Conservation (phyloP, 2,329 filamentous ascomycete genomes). For the Westerdykella aurantiaca region DNA sequence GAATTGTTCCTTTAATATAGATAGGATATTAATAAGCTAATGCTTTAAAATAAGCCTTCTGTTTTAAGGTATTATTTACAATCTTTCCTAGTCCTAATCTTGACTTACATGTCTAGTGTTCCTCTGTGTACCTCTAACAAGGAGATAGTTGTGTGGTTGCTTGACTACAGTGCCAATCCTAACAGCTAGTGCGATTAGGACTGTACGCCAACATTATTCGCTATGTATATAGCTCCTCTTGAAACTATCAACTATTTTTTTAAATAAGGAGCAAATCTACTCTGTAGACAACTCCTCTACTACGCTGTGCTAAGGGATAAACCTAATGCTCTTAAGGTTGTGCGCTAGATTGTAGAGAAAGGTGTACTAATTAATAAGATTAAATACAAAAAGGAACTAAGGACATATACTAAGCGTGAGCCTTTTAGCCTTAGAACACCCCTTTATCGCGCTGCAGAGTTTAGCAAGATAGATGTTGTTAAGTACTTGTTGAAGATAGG, state of each 20-base stretch:
- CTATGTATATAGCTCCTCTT: constrained; percentile 5
- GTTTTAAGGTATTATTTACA: neutral
- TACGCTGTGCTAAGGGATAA: constrained; percentile 5
- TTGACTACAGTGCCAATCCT: constrained; percentile 6
- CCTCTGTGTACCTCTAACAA: constrained; percentile 3
- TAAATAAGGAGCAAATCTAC: constrained; percentile 1
- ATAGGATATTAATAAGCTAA: neutral
- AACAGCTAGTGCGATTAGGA: constrained; percentile 6
- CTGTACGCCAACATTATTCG: constrained; percentile 3
- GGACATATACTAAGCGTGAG: constrained; percentile 2
- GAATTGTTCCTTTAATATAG: constrained; percentile 3
- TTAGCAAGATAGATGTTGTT: constrained; percentile 6
- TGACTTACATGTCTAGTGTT: constrained; percentile 1
- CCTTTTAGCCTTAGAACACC: constrained; percentile 7
- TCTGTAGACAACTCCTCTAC: constrained; percentile 8
- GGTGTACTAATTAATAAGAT: constrained; percentile 7
- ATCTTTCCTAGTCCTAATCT: neutral
- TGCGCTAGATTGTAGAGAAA: constrained; percentile 5
- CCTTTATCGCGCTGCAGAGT: constrained; percentile 8
- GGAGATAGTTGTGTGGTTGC: constrained; percentile 6
- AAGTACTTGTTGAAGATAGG: constrained; percentile 7
- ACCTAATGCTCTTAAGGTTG: constrained; percentile 5
- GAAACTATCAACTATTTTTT: constrained; percentile 5
- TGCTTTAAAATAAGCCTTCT: neutral
- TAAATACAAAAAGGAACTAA: constrained; percentile 6